Percentiles rank a stretch among this genome's conserved stretches.
Evolutionary conservation across 2,329 filamentous ascomycete genomes (phyloP).

Genomic region (Fusarium anthophilum): DNA sequence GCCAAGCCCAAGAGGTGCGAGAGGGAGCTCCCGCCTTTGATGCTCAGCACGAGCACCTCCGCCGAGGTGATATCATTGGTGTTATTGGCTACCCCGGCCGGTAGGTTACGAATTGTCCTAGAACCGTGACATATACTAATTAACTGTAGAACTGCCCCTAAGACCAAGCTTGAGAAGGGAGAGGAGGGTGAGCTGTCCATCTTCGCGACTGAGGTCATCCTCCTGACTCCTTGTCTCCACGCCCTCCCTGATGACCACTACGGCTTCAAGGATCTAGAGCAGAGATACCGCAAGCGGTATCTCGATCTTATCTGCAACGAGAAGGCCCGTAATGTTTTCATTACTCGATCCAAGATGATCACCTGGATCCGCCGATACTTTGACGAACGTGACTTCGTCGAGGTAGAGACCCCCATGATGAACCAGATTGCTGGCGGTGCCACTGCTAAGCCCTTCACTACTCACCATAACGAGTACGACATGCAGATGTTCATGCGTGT

Average conservation of each 20-base stretch:
- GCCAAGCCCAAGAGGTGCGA: conserved; percentile 81
- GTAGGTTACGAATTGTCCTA: conserved; percentile 22
- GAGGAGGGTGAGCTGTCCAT: conserved; percentile 85
- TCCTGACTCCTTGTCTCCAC: conserved; percentile 91
- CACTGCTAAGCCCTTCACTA: conserved; percentile 91
- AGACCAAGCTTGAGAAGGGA: conserved; percentile 84
- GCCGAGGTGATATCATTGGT: conserved; percentile 92
- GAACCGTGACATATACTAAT: conserved; percentile 19
- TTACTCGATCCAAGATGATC: conserved; percentile 87
- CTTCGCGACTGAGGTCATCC: conserved; percentile 85
- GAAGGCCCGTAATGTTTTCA: conserved; percentile 81
- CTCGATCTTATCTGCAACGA: conserved; percentile 98
- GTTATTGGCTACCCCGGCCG: conserved; percentile 43
- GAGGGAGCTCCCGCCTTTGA: conserved; percentile 76
- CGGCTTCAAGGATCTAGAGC: conserved; percentile 95
- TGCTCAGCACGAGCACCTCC: conserved; percentile 87
- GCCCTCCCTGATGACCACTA: conserved; percentile 81
- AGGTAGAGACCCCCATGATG: conserved; percentile 98
- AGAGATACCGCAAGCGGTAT: conserved; percentile 91
- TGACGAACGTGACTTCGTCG: conserved; percentile 86
- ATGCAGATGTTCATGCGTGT: conserved; percentile 96
- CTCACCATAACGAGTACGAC: conserved; percentile 94
- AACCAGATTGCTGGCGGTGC: conserved; percentile 95
- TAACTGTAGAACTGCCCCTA: conserved; percentile 77
- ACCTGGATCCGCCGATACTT: conserved; percentile 90